Evolutionary conservation across 345 rosid genomes (phyloP), one percentile per base, ranked within the genome.

Genomic region (Murraya paniculata): DNA sequence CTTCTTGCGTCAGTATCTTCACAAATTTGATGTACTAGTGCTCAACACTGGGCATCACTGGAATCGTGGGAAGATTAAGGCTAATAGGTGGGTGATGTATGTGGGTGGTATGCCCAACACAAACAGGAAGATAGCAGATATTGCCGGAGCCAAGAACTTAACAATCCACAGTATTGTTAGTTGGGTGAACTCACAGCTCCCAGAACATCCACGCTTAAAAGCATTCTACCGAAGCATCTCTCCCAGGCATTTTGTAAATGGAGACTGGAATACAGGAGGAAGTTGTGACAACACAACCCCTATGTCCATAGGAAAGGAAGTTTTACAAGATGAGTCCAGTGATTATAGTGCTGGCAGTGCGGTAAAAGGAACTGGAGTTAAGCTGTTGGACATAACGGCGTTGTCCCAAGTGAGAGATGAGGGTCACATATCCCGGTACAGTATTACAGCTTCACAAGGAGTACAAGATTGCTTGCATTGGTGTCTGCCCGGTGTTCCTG

Each of bases 191-290:
- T 85, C 87, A 14, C 95, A 91, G 82, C 90, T 93, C 1, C 89
- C 89, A 0, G 74, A 76, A 35, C 84, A 91, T 83, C 93, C 89
- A 0, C 90, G 71, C 36, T 77, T 90, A 25, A 89, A 84, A 77
- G 96, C 91, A 27, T 93, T 93, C 78, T 90, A 88, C 67, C 72
- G 98, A 45, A 93, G 92, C 85, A 90, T 90, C 77, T 91, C 98
- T 0, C 95, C 98, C 5, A 85, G 96, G 82, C 96, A 93, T 87
- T 93, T 91, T 74, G 87, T 82, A 19, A 88, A 91, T 8, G 98
- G 98, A 45, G 98, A 91, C 59, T 93, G 98, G 98, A 91, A 93
- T 80, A 93, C 90, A 0, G 98, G 96, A 74, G 97, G 96, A 60
- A 93, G 94, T 85, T 93, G 96, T 73, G 80, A 91, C 84, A 91